Percentiles rank a stretch among this genome's conserved stretches.
Conservation (phyloP, 1,284 basidiomycete genomes). For the Cutaneotrichosporon cavernicola region DNA sequence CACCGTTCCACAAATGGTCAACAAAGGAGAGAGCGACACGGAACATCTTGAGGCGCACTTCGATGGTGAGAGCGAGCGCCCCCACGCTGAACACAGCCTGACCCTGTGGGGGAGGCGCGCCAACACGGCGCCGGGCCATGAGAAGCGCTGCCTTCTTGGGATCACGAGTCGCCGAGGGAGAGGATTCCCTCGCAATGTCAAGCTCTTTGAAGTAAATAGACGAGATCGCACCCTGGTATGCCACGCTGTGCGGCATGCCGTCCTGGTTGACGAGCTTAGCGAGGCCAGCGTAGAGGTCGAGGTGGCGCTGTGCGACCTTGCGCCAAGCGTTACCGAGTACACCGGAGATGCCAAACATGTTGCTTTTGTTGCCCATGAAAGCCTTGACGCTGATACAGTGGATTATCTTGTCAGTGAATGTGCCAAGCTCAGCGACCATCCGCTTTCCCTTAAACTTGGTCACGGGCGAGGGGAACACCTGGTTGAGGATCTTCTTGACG, state of each 20-base stretch:
- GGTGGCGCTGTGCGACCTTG: background rate
- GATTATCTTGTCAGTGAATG: background rate
- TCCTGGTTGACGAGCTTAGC: conserved; percentile 43
- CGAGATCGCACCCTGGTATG: conserved; percentile 58
- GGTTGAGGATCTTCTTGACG: background rate
- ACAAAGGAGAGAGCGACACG: conserved; percentile 56
- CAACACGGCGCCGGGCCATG: conserved; percentile 57
- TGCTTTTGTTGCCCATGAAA: background rate
- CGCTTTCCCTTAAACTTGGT: background rate
- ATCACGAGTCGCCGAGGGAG: background rate
- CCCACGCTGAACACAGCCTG: conserved; percentile 62
- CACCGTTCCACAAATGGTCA: conserved; percentile 6
- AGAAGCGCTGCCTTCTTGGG: conserved; percentile 55
- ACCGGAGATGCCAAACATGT: conserved; percentile 12
- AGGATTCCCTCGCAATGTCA: background rate
- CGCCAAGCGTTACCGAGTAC: background rate
- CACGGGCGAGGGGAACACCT: background rate
- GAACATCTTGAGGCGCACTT: conserved; percentile 56
- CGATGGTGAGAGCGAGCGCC: conserved; percentile 58
- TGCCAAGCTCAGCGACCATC: background rate
- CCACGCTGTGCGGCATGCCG: conserved; percentile 54
- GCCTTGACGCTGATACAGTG: background rate
- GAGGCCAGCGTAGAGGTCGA: conserved; percentile 15
- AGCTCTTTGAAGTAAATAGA: conserved; percentile 2
- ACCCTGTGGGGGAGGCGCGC: conserved; percentile 59